Evolutionary conservation across 202 grass and related monocot species (phyloP), one percentile per base, ranked within the genome.

Genomic region (Carex arenaria): DNA sequence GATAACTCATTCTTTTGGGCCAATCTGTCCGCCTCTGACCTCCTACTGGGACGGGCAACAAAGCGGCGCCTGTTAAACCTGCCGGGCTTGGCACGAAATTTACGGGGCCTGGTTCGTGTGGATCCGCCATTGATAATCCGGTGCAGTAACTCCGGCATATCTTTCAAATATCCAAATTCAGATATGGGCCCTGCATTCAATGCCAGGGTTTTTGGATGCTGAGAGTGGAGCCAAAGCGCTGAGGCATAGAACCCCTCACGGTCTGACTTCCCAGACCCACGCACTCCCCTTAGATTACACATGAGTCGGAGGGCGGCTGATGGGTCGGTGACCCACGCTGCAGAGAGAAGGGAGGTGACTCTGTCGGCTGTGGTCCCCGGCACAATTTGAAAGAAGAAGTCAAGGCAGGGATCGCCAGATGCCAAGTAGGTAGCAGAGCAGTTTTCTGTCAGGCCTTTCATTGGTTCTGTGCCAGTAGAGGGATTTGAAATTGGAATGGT

Each of bases 71-170:
- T 82, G 65, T 45, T 54, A 69, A 57, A 22, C 12, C n/a, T 47
- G 18, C 75, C 65, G 0, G 36, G 9, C 0, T 71, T 66, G 4
- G 59, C 77, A 17, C 51, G 64, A 20, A 17, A 36, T 77, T 62
- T 3, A 49, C 30, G 67, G 18, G 67, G 61, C 85, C 68, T 19
- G 10, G 84, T 79, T 55, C 84, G 57, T 10, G 86, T 89, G 18
- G 82, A 89, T 0, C 87, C 89, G 13, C 89, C 91, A 57, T 89
- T 82, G n/a, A 90, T 68, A 78, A 98, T 79, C 12, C 93, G 88
- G 83, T 98, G 88, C 49, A 98, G 91, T 18, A 98, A 80, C 95
- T 98, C 93, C 32, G 93, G 93, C 71, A 98, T 82, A 85, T 98
- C 95, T 91, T 98, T 98, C 72, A 98, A 80, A 79, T 98, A 98